These are phyloP conservation scores for Rhododendron henanense DNA, from an alignment of 148 eudicot species.

Conservation along the genomic window DNA sequence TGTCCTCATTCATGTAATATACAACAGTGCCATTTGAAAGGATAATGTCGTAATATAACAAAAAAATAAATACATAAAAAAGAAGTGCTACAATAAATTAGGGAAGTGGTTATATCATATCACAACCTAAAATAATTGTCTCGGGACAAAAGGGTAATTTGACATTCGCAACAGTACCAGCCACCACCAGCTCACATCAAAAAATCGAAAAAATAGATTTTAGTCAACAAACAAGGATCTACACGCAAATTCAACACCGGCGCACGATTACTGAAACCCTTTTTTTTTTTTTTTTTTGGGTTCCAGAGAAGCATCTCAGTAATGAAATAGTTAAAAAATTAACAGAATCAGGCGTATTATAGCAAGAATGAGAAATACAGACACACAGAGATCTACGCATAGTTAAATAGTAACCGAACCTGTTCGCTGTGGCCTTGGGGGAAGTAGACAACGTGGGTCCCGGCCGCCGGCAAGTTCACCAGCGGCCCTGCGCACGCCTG, in stretches of 20 bases:
- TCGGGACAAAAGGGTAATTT: conserved; percentile 6
- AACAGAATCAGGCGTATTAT: conserved; percentile 8
- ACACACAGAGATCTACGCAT: neutral
- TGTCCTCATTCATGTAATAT: neutral
- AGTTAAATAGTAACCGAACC: conserved; percentile 28
- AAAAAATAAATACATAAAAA: neutral
- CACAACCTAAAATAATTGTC: neutral
- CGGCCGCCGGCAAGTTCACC: conserved; percentile 86
- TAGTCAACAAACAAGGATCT: neutral
- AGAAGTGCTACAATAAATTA: neutral
- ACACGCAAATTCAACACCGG: neutral
- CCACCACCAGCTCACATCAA: neutral
- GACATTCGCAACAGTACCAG: neutral
- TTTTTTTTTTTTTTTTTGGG: too few species aligned
- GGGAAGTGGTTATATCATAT: neutral
- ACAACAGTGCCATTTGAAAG: neutral
- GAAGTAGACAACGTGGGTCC: conserved; percentile 95
- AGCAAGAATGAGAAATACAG: neutral
- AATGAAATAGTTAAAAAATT: neutral
- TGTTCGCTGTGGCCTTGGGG: conserved; percentile 99
- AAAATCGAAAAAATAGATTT: neutral
- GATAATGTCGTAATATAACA: too few species aligned
- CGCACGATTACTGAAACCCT: conserved; percentile 5
- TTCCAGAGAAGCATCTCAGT: neutral
- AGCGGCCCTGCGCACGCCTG: conserved; percentile 98